Evolutionary conservation across 441 rosid genomes (phyloP), one percentile per base, ranked within the genome.

Genomic region (Raphanus hybrid): DNA sequence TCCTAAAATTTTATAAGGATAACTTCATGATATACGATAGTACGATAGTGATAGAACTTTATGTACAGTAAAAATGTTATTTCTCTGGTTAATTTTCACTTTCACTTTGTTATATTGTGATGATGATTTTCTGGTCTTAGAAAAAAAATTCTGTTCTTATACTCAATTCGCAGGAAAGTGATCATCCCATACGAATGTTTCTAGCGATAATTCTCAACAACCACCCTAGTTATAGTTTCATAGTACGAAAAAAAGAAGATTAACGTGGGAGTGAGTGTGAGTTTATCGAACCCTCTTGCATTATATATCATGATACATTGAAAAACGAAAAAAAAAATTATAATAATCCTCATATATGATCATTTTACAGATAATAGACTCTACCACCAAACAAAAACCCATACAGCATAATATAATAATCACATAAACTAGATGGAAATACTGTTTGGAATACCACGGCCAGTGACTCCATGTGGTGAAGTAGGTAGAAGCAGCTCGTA

Each of bases 381-480:
- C 32, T 75, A 48, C 62, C 8, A 70, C 64, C 23, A 14, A 62
- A 62, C 4, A 62, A 32, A 20, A 76, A 55, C 26, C 26, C 26
- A 29, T 29, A 29, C 14, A 34, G 5, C 37, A 34, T 34, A 6
- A 3, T 48, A 20, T 29, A 29, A 34, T 23, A 69, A 23, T 61
- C 20, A 67, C 64, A 52, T 3, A 54, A 7, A 54, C 91, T 78
- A 92, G 39, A 95, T 95, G 3, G 99, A 95, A 71, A 95, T 81
- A 85, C 99, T 91, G 70, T 95, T 95, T 3, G 98, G 99, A 72
- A 95, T 91, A 70, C 99, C 98, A 52, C 98, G 90, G 65, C 96
- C 97, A 0, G 97, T 95, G 59, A 92, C 99, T 35, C 99, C 97
- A 2, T 94, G 91, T 27, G 84, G 86, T 50, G 99, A 95, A 12